These are phyloP conservation scores for Ogataea corticis DNA, from an alignment of 805 yeast species.

Conservation along the genomic window DNA sequence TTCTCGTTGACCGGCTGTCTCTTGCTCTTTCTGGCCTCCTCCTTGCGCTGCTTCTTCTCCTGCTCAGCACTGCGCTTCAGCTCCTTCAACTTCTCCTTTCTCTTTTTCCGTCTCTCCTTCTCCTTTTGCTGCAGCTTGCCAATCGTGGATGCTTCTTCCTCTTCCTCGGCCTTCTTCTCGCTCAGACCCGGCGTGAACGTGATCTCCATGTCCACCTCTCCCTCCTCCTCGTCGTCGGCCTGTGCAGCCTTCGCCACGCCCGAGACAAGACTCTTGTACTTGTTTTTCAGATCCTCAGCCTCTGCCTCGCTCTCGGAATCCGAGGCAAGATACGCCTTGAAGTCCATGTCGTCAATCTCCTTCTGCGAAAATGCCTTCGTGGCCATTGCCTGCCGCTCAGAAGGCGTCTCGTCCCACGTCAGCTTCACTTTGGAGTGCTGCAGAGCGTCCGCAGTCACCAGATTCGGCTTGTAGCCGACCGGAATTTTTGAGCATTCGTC, in stretches of 20 bases:
- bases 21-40: constrained; percentile 27
- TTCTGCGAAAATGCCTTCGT: constrained; percentile 81
- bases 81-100: constrained; percentile 75
- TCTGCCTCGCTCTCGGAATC: constrained; percentile 61
- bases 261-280: constrained; percentile 57
- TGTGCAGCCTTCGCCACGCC: constrained; percentile 18
- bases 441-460: constrained; percentile 89
- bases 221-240: constrained; percentile 45
- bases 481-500: constrained; percentile 78
- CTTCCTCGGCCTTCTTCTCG: constrained; percentile 38
- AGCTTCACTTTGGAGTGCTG: constrained; percentile 95
- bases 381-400: constrained; percentile 75
- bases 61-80: constrained; percentile 52
- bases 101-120: constrained; percentile 84
- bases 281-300: constrained; percentile 49
- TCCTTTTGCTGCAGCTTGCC: constrained; percentile 83
- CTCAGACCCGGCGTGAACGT: constrained; percentile 89
- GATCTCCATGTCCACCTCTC: constrained; percentile 88
- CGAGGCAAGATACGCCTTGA: constrained; percentile 87
- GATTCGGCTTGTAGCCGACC: constrained; percentile 70
- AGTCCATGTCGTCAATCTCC: constrained; percentile 88
- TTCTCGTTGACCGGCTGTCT: constrained; percentile 36
- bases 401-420: constrained; percentile 99
- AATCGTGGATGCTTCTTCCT: constrained; percentile 65
- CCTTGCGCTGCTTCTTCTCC: constrained; percentile 47